Base-by-base conservation (phyloP, 257 asterid species). In the Misopates orontium region DNA sequence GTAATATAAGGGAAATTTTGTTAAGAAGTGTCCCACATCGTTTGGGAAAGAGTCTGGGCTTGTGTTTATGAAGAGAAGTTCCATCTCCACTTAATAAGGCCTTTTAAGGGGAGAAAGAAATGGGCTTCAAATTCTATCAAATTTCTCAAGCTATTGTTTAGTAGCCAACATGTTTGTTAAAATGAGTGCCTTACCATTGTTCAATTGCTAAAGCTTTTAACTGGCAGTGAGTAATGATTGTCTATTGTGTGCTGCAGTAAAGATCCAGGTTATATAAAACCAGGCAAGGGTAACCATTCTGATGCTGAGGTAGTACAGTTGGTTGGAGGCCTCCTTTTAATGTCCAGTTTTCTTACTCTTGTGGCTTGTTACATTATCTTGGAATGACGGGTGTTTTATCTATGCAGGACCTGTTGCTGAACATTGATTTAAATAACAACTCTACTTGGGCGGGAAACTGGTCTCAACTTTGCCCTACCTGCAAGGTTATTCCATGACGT, bases 391-490 rank as follows among this genome's bases (percentile, higher is more conserved):
- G 25, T 71, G 64, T 25, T 66, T 45, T 52, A 24, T 69, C 61
- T 53, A 41, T 73, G 70, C 87, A 90, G 99, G 95, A 93, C 81
- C 95, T 87, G 62, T 78, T 90, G 60, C 56, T 93, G 85, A 85
- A 74, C 76, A 82, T 83, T 80, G 99, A 90, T 72, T 68, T 86
- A 77, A 82, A 76, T 77, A 81, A 74, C 68, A 76, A 81, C 58
- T 74, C 93, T 49, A 66, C 64, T 51, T 90, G 95, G 99, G 82
- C 78, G 15, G 99, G 97, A 69, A 90, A 86, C 81, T 93, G 97
- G 96, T 84, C 97, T 70, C 99, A 90, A 71, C 95, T 93, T 71
- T 90, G 99, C 82, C 99, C 99, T 66, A 88, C 99, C 77, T 93
- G 99, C 96, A 90, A 93, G 99, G 96, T 93, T 77, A 66, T 62